Base-by-base conservation (phyloP, 306 rosid genomes). In the Trichosanthes truncata region DNA sequence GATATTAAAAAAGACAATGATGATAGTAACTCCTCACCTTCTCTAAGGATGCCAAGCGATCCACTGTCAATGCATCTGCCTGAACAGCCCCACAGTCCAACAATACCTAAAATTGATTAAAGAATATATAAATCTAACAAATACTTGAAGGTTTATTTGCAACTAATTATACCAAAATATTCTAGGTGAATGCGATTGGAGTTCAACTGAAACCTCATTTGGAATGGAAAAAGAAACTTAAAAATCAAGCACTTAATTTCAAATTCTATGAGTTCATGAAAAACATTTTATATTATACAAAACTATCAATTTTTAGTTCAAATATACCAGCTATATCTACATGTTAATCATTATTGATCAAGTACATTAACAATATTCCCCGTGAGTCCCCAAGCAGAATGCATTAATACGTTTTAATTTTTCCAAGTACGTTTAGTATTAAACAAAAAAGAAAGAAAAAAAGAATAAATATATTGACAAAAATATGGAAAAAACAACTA, bases 11-110 rank as follows among this genome's bases (percentile, higher is more conserved):
- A 35, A 63, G 43, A 62, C 0, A 20, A 63, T 9, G 66, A 11
- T 43, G 33, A 14, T 20, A 3, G 61, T 38, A 57, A 15, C 35
- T 49, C 68, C 48, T 57, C 85, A 95, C 99, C 97, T 91, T 93
- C 83, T 88, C 92, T 90, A 95, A 87, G 38, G 99, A 95, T 9
- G 97, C 99, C 71, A 95, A 96, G 49, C 99, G 97, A 88, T 95
- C 97, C 0, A 95, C 99, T 0, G 99, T 95, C 81, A 95, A 87
- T 21, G 99, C 99, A 88, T 95, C 97, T 1, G 94, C 91, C 89
- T 96, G 99, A 85, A 93, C 98, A 33, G 99, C 97, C 79, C 99
- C 99, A 84, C 98, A 93, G 80, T 96, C 97, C 81, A 96, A 82
- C 82, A 96, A 88, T 73, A 90, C 99, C 98, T 93, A 68, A 53